These are phyloP conservation scores for Alternaria sp. DNA, from an alignment of 2,329 filamentous ascomycete genomes.

Conservation along the genomic window DNA sequence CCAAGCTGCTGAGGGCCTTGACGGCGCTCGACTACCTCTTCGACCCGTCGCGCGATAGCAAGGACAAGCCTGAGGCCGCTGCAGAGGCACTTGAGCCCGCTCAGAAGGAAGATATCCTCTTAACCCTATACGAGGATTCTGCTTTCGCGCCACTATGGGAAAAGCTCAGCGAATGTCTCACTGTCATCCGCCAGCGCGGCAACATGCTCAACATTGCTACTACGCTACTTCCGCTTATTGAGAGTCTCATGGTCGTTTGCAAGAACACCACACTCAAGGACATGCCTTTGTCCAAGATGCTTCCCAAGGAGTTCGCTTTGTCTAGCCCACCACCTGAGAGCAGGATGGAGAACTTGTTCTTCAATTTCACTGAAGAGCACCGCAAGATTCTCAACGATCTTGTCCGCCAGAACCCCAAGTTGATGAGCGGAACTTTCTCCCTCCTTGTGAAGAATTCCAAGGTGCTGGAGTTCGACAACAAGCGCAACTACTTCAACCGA, in stretches of 20 bases:
- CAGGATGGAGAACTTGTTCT: slow-evolving; percentile 89
- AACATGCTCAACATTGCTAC: slow-evolving; percentile 98
- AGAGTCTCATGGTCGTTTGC: slow-evolving; percentile 98
- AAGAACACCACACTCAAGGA: slow-evolving; percentile 92
- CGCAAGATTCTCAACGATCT: slow-evolving; percentile 97
- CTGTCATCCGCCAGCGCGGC: slow-evolving; percentile 86
- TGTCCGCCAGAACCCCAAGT: slow-evolving; percentile 92
- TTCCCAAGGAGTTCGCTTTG: slow-evolving; percentile 70
- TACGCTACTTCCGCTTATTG: slow-evolving; percentile 90
- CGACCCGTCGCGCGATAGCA: slow-evolving; percentile 73
- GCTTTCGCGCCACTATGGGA: slow-evolving; percentile 92
- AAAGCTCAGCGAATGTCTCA: slow-evolving; percentile 86
- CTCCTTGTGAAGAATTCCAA: slow-evolving; percentile 97
- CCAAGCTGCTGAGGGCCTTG: slow-evolving; percentile 89
- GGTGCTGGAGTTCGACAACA: slow-evolving; percentile 98
- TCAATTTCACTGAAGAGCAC: slow-evolving; percentile 96
- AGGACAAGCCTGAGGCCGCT: slow-evolving; percentile 52
- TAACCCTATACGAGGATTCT: slow-evolving; percentile 85
- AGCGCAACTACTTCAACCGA: slow-evolving; percentile 97
- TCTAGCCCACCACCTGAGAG: slow-evolving; percentile 80
- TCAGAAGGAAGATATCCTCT: slow-evolving; percentile 84
- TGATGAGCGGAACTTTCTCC: slow-evolving; percentile 98
- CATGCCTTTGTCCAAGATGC: slow-evolving; percentile 53
- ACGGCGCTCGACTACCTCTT: slow-evolving; percentile 97
- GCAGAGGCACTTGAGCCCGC: slow-evolving; percentile 62